Evolutionary conservation across 352 stramenopile genomes (phyloP), one percentile per base, ranked within the genome.

Genomic region (Phytophthora pluvialis): DNA sequence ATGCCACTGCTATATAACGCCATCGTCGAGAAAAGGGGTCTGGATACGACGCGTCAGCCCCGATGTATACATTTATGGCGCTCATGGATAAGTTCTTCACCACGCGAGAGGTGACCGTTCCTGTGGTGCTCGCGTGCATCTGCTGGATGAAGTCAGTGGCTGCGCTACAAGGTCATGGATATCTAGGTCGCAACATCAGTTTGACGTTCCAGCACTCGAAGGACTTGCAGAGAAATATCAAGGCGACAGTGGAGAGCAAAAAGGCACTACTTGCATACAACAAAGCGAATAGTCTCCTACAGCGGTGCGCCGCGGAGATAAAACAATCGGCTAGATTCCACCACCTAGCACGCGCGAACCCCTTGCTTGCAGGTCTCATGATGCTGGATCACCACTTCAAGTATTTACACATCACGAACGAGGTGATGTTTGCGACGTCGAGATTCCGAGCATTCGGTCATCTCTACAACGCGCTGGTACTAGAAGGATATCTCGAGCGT

Each of bases 71-170:
- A 5, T 61, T 52, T 31, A 51, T 45, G 42, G 9, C 38, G 13
- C 7, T 52, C 5, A 61, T 61, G 18, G 42, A 61, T 6, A 51
- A 28, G 9, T 77, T 32, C 33, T 43, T 61, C 10, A 40, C 26
- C 15, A 42, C 47, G 8, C 56, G 57, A 28, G 40, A 60, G 16
- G 60, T 72, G 33, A 67, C 52, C 35, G n/a, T 80, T 2, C 64
- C 59, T 0, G 51, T 75, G 9, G 60, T 70, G 33, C 77, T 80
- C 29, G 55, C 60, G 3, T 69, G 58, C 28, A 65, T 71, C 11
- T 75, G 72, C 45, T 80, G 69, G 69, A 21, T 77, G 11, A 74
- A 74, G 13, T 70, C 68, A 1, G 64, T 73, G 6, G 57, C 64
- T n/a, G 68, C 60, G 15, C 48, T 80, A 0, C 60, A 80, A 33